Base-by-base conservation (phyloP, 2,329 filamentous ascomycete genomes). In the Ilyonectria robusta region DNA sequence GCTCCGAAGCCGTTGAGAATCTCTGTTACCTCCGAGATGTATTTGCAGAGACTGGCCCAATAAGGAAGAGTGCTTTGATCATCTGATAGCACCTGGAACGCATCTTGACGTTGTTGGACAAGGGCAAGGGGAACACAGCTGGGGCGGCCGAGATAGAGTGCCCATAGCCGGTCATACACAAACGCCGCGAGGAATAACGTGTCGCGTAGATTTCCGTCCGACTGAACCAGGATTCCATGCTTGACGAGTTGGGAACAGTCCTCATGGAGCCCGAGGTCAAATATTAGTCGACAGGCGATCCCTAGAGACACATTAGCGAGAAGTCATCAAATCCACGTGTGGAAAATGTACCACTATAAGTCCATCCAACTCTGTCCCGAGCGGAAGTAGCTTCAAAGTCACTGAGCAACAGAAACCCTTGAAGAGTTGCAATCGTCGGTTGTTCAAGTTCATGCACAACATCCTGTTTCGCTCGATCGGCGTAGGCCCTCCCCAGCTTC, bases 351-450 rank as follows among this genome's bases (percentile, higher is more conserved):
- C 59, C 51, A 17, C 50, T 62, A 15, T 62, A 62, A 1, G 51
- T 62, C 59, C 59, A 62, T 7, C 59, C 59, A 10, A 62, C 40
- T 40, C 59, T 48, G 6, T 62, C 59, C 15, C 59, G n/a, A 3
- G 59, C 59, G 2, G 51, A 29, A 21, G 59, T 62, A 7, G 59
- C 59, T 23, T 62, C 59, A 31, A 62, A 62, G 23, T 62, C 59
- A 21, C 59, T 62, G 1, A 62, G 23, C 5, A 62, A 23, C 7
- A 62, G 42, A 8, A 62, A 62, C 6, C 50, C 59, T 10, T 54
- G 51, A 5, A 62, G 17, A 6, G 59, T 55, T 19, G 59, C 59
- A 42, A 62, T 26, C 2, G 48, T 62, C 1, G 59, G 59, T 13
- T 62, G 59, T 21, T 62, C 59, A 7, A 62, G 31, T 31, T 62